Conservation (phyloP, 2,329 filamentous ascomycete species). For the Aspergillus quadricinctus region DNA sequence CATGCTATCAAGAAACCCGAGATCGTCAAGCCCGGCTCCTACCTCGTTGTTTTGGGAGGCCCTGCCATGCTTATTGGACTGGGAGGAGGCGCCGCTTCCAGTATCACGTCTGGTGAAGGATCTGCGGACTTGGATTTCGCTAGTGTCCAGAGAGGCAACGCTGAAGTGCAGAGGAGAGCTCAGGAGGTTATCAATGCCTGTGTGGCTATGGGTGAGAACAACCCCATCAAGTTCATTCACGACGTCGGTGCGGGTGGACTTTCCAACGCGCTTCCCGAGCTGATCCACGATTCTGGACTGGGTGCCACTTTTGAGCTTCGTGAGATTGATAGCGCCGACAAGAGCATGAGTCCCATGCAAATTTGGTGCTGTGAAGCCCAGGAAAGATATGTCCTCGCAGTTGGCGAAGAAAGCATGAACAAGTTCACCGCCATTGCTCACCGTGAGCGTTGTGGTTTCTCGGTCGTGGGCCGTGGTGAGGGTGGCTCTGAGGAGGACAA, state of each 20-base stretch:
- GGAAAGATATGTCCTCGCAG: slow-evolving; percentile 88
- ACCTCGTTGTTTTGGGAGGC: slow-evolving; percentile 87
- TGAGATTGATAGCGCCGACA: slow-evolving; percentile 85
- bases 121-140: slow-evolving; percentile 93
- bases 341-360: slow-evolving; percentile 88
- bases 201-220: slow-evolving; percentile 74
- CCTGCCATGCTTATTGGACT: slow-evolving; percentile 97
- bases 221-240: slow-evolving; percentile 94
- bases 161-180: slow-evolving; percentile 89
- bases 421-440: slow-evolving; percentile 64
- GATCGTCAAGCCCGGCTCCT: slow-evolving; percentile 79
- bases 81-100: slow-evolving; percentile 91
- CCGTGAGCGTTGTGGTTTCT: slow-evolving; percentile 87
- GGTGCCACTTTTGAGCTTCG: slow-evolving; percentile 93
- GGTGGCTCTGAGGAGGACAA: slow-evolving; percentile 62
- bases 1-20: slow-evolving; percentile 81
- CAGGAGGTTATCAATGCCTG: slow-evolving; percentile 99
- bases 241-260: slow-evolving; percentile 93
- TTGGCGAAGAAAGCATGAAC: slow-evolving; percentile 76
- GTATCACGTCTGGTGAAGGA: slow-evolving; percentile 79
- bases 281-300: slow-evolving; percentile 86
- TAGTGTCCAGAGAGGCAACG: slow-evolving; percentile 94
- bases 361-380: slow-evolving; percentile 99
- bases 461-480: slow-evolving; percentile 76
- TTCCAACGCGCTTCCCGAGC: slow-evolving; percentile 77